These are phyloP conservation scores for Sophora flavescens DNA, from an alignment of 306 rosid genomes.

Conservation along the genomic window DNA sequence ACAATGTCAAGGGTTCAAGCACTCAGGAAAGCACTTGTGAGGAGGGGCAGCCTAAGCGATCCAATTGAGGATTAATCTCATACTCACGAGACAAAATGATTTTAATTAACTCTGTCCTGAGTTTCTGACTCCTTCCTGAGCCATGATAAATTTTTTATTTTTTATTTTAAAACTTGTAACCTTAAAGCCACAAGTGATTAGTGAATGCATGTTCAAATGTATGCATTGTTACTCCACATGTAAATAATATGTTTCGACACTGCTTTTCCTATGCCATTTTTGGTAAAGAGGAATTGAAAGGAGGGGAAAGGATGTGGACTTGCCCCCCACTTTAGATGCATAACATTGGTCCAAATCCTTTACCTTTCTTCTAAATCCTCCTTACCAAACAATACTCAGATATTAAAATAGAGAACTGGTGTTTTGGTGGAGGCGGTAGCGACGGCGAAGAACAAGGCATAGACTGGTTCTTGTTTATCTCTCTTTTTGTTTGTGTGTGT, in stretches of 20 bases:
- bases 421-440: too few relatives aligned
- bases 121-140: conserved; percentile 5
- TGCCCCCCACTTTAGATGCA: conserved; percentile 34
- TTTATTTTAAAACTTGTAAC: conserved; percentile 29
- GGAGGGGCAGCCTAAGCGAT: background rate
- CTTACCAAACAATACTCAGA: conserved; percentile 19
- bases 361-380: conserved; percentile 33
- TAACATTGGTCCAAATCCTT: conserved; percentile 13
- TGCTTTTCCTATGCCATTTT: conserved; percentile 28
- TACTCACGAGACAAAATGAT: background rate
- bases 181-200: conserved; percentile 30
- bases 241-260: conserved; percentile 1
- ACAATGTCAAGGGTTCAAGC: background rate
- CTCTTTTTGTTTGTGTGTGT: too few relatives aligned
- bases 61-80: background rate
- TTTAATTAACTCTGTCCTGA: background rate
- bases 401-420: too few relatives aligned
- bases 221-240: conserved; percentile 13
- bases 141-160: conserved; percentile 31
- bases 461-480: too few relatives aligned
- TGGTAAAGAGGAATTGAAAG: conserved; percentile 1
- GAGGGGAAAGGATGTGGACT: background rate
- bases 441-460: too few relatives aligned
- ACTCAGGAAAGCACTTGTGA: background rate
- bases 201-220: conserved; percentile 8